Percentiles rank a stretch among this genome's conserved stretches.
Conservation (phyloP, 345 rosid genomes). For the Acer saccharum region DNA sequence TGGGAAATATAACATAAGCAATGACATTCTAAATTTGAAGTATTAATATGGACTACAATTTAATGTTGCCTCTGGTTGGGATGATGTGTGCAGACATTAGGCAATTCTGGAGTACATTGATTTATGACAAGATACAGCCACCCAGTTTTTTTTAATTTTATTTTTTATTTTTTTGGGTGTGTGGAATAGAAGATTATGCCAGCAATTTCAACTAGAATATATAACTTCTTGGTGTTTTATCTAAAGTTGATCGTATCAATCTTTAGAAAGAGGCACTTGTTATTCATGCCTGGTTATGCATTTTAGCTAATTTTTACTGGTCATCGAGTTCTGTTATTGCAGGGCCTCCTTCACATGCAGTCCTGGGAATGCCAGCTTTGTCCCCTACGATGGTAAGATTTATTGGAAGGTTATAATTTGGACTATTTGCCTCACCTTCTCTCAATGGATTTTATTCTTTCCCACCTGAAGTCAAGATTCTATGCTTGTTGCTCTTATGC, state of each 20-base stretch:
- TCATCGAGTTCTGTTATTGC: slow-evolving; percentile 27
- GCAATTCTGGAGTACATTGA: not conserved
- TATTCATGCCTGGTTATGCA: not conserved
- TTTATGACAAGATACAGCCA: not conserved
- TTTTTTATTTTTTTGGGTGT: not conserved
- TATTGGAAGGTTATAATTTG: slow-evolving; percentile 4
- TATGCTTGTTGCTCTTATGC: slow-evolving; percentile 40
- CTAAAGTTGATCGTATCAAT: not conserved
- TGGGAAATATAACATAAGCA: not conserved
- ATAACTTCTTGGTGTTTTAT: not conserved
- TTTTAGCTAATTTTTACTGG: not conserved
- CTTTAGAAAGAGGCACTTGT: not conserved
- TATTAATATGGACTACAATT: slow-evolving; percentile 1
- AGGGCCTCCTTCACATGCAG: slow-evolving; percentile 65
- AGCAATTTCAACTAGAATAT: not conserved
- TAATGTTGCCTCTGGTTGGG: not conserved
- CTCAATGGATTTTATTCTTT: slow-evolving; percentile 19
- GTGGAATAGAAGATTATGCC: not conserved
- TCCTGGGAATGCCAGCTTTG: slow-evolving; percentile 93
- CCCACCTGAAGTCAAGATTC: slow-evolving; percentile 26
- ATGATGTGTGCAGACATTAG: not conserved
- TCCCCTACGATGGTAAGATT: slow-evolving; percentile 96
- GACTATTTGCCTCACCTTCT: slow-evolving; percentile 1
- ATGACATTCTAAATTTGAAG: not conserved
- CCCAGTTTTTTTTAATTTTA: too few relatives aligned